Evolutionary conservation across 225 moss, liverwort and hornwort species (phyloP).

Genomic region (Lunularia cruciata): DNA sequence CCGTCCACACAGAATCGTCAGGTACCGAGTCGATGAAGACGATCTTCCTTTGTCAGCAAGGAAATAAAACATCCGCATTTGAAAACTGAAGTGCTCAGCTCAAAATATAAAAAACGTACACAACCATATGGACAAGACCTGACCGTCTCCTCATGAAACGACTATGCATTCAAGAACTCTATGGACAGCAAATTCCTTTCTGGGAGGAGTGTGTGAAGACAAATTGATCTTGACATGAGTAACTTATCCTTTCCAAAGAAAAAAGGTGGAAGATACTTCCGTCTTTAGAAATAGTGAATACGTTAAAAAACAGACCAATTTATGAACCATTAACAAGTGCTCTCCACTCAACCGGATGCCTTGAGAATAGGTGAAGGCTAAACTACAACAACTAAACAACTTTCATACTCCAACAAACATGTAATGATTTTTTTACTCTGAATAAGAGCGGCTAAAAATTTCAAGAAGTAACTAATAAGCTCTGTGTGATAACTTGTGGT

Average conservation of each 20-base stretch:
- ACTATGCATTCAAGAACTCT: too few species aligned
- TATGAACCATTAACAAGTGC: conserved; percentile 26
- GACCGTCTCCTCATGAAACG: too few species aligned
- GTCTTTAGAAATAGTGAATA: conserved; percentile 19
- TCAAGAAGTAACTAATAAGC: conserved; percentile 18
- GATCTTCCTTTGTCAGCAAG: too few species aligned
- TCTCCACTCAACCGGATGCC: conserved; percentile 33
- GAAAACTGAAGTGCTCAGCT: too few species aligned
- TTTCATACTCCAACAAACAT: conserved; percentile 43
- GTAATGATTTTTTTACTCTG: conserved; percentile 37
- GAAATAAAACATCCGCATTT: too few species aligned
- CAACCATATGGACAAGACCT: too few species aligned
- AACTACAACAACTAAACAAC: conserved; percentile 28
- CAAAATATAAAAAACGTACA: too few species aligned
- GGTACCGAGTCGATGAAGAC: too few species aligned
- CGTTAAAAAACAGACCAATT: conserved; percentile 25
- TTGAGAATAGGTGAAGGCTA: conserved; percentile 21
- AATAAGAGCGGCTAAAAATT: conserved; percentile 11
- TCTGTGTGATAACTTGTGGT: conserved; percentile 16
- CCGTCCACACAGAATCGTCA: too few species aligned
- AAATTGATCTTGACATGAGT: neutral
- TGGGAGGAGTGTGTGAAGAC: neutral
- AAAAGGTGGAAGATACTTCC: conserved; percentile 34
- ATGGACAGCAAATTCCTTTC: too few species aligned
- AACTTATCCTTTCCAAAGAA: conserved; percentile 18